Evolutionary conservation across 2,329 filamentous ascomycete species (phyloP).

Genomic region (Fusarium verrucosum): DNA sequence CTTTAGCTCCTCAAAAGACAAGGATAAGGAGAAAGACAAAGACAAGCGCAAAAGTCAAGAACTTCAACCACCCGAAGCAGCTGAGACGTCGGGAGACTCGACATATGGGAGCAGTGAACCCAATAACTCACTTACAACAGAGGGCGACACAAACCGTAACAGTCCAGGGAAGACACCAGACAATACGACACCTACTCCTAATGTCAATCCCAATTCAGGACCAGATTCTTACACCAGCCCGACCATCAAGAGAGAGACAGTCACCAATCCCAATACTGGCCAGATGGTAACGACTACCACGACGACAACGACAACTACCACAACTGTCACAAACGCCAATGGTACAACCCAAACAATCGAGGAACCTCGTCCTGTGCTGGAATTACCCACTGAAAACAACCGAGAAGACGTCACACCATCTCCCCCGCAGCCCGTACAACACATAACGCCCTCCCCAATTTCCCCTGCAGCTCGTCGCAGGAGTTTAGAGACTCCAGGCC

Average conservation of each 20-base stretch:
- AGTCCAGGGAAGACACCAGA: slow-evolving; percentile 16
- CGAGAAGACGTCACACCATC: slow-evolving; percentile 14
- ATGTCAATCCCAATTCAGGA: slow-evolving; percentile 14
- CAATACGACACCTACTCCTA: neutral
- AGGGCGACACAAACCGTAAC: slow-evolving; percentile 24
- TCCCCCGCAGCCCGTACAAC: slow-evolving; percentile 10
- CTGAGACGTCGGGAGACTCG: slow-evolving; percentile 29
- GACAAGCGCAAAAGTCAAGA: slow-evolving; percentile 31
- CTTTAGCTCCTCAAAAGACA: slow-evolving; percentile 41
- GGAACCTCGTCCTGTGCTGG: slow-evolving; percentile 25
- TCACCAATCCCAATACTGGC: slow-evolving; percentile 37
- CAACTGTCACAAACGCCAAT: slow-evolving; percentile 38
- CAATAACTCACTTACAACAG: slow-evolving; percentile 40
- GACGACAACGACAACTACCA: slow-evolving; percentile 45
- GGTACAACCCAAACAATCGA: slow-evolving; percentile 36
- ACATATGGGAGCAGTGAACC: slow-evolving; percentile 40
- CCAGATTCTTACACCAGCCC: slow-evolving; percentile 20
- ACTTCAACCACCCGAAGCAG: neutral
- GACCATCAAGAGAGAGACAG: slow-evolving; percentile 17
- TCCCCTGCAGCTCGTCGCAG: slow-evolving; percentile 29
- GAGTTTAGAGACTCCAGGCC: slow-evolving; percentile 39
- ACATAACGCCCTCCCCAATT: slow-evolving; percentile 1
- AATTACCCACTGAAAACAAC: slow-evolving; percentile 33
- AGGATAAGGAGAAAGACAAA: slow-evolving; percentile 25
- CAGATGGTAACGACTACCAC: slow-evolving; percentile 40